phyloP scores from a whole-genome alignment of 441 rosid genomes.

The Erysimum pusillum region DNA sequence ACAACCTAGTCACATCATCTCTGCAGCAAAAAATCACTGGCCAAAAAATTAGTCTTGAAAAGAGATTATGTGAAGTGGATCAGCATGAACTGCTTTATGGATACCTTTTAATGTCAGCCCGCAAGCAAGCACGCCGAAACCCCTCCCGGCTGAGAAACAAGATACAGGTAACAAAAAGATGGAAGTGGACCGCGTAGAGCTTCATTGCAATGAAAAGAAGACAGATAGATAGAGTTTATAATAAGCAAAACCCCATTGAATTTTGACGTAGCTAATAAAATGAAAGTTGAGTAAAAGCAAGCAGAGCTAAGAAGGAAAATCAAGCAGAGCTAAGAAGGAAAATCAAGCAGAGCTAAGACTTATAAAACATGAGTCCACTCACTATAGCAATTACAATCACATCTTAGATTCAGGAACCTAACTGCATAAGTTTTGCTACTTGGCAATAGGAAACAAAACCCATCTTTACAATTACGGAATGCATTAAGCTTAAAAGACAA shows the following conservation, averaged over 20 bases:
- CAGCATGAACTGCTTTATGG: not conserved
- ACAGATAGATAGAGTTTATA: constrained; percentile 1
- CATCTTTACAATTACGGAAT: not conserved
- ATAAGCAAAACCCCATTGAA: constrained; percentile 9
- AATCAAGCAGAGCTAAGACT: too few species aligned
- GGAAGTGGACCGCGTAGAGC: constrained; percentile 91
- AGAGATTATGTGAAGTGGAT: not conserved
- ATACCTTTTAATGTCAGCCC: constrained; percentile 78
- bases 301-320: not conserved
- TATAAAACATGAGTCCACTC: not conserved
- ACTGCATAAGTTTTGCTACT: not conserved
- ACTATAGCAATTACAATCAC: not conserved
- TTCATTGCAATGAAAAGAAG: constrained; percentile 47
- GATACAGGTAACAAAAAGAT: constrained; percentile 87
- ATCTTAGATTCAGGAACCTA: not conserved
- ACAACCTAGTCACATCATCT: constrained; percentile 57
- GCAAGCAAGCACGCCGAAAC: constrained; percentile 93
- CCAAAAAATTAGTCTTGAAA: not conserved
- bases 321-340: too few species aligned
- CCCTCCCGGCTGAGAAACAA: constrained; percentile 97
- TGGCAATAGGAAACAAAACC: not conserved
- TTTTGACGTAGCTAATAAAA: not conserved
- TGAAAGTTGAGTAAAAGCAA: constrained; percentile 9
- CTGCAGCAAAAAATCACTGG: constrained; percentile 52
- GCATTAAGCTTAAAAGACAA: not conserved